Evolutionary conservation across 805 yeast genomes (phyloP), one percentile per base, ranked within the genome.

Genomic region (Cyberlindnera samutprakarnensis): DNA sequence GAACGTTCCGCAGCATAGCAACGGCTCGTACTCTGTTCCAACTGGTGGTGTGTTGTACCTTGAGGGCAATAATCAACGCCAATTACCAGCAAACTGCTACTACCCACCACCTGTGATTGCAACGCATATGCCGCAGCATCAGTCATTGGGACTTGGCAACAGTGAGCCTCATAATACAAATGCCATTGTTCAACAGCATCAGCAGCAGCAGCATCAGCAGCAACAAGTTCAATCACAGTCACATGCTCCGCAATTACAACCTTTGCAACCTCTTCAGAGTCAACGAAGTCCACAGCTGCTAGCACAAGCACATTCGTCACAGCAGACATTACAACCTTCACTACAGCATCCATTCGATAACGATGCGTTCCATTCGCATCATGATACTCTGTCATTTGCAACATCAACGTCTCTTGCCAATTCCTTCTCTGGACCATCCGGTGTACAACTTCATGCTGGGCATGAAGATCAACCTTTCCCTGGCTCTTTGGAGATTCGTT

Each of bases 391-490:
- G 22, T 28, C 31, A n/a, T n/a, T n/a, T n/a, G n/a, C n/a, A n/a
- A n/a, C n/a, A n/a, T n/a, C n/a, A n/a, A n/a, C n/a, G n/a, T n/a
- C n/a, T n/a, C n/a, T n/a, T n/a, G n/a, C n/a, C n/a, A n/a, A n/a
- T n/a, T n/a, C n/a, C n/a, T n/a, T n/a, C n/a, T n/a, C n/a, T 2
- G 31, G 31, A 8, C 26, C 31, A 11, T 21, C 31, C 6, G 28
- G 18, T 6, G n/a, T n/a, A n/a, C n/a, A n/a, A n/a, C 14, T 14
- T 20, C 21, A 14, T 15, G 5, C 19, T 18, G 19, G 18, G 14
- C 6, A 11, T 11, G 49, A 47, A 6, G 50, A 47, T 8, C 37
- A 32, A 6, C 48, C 49, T 18, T 48, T 45, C 35, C 53, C 53
- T 13, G 53, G 52, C 2, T 27, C 38, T 7, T 25, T 46, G 13